Base-by-base conservation (phyloP, 331 rosid species). In the Malus hybrid region DNA sequence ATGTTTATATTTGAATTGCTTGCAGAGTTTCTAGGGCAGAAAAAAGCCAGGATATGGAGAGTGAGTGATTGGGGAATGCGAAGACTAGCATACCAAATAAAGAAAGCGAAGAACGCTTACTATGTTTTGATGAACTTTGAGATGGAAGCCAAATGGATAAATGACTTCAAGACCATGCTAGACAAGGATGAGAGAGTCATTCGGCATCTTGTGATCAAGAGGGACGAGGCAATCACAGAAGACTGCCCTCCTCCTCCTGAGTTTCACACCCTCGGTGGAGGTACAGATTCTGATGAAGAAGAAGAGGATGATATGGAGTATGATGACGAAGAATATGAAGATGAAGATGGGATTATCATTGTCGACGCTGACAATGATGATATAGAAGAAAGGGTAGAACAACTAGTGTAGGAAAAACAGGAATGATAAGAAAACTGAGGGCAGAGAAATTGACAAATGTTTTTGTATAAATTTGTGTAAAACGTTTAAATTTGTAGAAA, bases 11-110 rank as follows among this genome's bases (percentile, higher is more conserved):
- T 39, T 10, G 64, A 50, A 52, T 64, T 57, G 53, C 57, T 50
- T 58, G 81, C 96, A 94, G 99, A 82, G 42, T 94, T 90, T 80
- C 63, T 92, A 26, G 80, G 91, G 85, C 97, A 95, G 89, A 95
- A 95, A 84, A 90, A 90, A 83, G 97, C 91, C 78, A 89, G 53
- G 79, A 81, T 92, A 73, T 92, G 97, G 97, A 89, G 97, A 83
- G 28, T 88, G 66, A 95, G 61, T 65, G 97, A 95, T 76, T 95
- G 97, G 99, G 99, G 99, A 6, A 90, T 89, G 93, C 89, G 99
- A 60, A 85, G 82, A 76, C 72, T 95, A 36, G 93, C 97, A n/a
- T 95, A 92, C 93, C 86, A 84, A 78, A 90, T 95, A 84, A 68
- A 89, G 85, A 95, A 95, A 76, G 96, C 97, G 1, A 87, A 76